Base-by-base conservation (phyloP, 768 basidiomycete genomes). In the Auriscalpium vulgare region DNA sequence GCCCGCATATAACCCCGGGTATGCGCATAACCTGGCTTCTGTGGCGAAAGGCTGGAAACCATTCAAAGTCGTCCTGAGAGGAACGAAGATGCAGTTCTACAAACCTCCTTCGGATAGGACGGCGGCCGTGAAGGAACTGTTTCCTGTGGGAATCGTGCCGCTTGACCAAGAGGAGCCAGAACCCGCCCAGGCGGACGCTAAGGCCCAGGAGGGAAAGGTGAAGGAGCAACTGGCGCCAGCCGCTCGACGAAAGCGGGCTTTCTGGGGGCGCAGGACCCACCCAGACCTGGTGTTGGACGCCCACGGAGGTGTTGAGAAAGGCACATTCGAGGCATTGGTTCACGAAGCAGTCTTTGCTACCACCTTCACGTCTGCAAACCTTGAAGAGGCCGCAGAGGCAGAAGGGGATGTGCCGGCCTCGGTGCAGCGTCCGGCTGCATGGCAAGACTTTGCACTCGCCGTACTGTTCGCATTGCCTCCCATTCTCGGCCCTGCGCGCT, bases 321-420 rank as follows among this genome's bases (percentile, higher is more conserved):
- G 90, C 11, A 84, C 82, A 0, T 78, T 83, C 43, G 91, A 92
- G 66, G 89, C 92, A 1, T 75, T 94, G 7, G 71, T 86, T 0
- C 91, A 95, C 63, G 92, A 93, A 69, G 72, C 81, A 10, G 83
- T 90, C 11, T 93, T 93, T 66, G 85, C 79, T 11, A 91, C 89
- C 1, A 83, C 81, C 13, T 89, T 86, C 65, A 46, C 50, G 55
- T 36, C 52, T 19, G 46, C 37, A 38, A 51, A 51, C 8, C 54
- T 23, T 35, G 50, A 7, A 10, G 51, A 48, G 35, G 21, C 58
- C 37, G 38, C 55, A 43, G 64, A 66, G n/a, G 58, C 55, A 10
- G 50, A 23, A 34, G 45, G 55, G 35, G 29, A 51, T 36, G 57
- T 46, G n/a, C 55, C 62, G 19, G 37, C 47, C 17, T 63, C 58